Conservation (phyloP, 805 yeast species). For the Pichia paraexigua region DNA sequence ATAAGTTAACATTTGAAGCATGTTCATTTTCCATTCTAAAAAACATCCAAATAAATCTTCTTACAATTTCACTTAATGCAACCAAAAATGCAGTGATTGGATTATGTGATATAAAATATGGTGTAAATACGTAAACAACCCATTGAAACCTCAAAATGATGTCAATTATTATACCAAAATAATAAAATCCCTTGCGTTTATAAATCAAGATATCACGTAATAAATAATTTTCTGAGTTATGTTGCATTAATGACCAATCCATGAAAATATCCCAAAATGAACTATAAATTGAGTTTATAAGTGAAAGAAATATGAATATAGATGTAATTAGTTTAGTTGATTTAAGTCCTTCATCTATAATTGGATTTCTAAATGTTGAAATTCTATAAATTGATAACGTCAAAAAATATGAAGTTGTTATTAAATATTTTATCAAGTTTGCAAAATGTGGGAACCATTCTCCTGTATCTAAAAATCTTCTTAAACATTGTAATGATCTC, state of each 20-base stretch:
- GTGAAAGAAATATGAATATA: conserved; percentile 64
- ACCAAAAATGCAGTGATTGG: conserved; percentile 78
- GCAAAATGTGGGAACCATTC: conserved; percentile 96
- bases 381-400: conserved; percentile 74
- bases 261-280: conserved; percentile 84
- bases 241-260: conserved; percentile 91
- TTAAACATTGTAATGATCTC: conserved; percentile 82
- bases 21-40: conserved; percentile 97
- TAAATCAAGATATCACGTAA: conserved; percentile 69
- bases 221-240: conserved; percentile 45
- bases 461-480: conserved; percentile 89
- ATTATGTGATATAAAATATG: conserved; percentile 70
- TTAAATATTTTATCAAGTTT: conserved; percentile 68
- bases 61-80: conserved; percentile 70
- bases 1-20: conserved; percentile 75
- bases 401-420: conserved; percentile 60
- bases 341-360: neutral
- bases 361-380: conserved; percentile 24
- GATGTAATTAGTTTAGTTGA: conserved; percentile 28
- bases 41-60: conserved; percentile 84
- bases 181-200: conserved; percentile 53
- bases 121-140: conserved; percentile 79
- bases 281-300: conserved; percentile 61
- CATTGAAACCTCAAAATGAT: conserved; percentile 78
- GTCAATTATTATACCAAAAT: conserved; percentile 65